phyloP scores from a whole-genome alignment of 441 rosid species.

The Brassica balearica region DNA sequence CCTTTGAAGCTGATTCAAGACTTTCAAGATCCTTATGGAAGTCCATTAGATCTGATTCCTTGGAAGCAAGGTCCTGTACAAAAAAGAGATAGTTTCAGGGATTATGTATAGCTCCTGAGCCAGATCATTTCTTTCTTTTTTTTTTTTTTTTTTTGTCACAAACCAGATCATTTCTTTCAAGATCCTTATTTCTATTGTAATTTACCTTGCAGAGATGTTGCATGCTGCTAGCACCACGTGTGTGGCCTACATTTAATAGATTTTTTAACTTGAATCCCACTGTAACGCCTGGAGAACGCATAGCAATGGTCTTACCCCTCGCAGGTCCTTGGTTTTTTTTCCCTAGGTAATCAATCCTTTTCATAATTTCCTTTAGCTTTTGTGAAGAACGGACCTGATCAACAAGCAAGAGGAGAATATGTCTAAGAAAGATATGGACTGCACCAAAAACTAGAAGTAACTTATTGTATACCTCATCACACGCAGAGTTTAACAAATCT shows the following conservation, averaged over 20 bases:
- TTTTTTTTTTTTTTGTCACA: too few species aligned
- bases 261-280: slow-evolving; percentile 95
- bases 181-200: too few species aligned
- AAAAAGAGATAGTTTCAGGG: slow-evolving; percentile 37
- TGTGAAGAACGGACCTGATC: slow-evolving; percentile 78
- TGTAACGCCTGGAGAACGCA: slow-evolving; percentile 74
- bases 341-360: slow-evolving; percentile 49
- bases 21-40: slow-evolving; percentile 83
- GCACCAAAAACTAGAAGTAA: not conserved
- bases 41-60: slow-evolving; percentile 75
- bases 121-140: not conserved
- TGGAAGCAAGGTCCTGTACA: slow-evolving; percentile 76
- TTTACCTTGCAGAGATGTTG: slow-evolving; percentile 95
- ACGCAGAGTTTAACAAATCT: not conserved
- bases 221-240: slow-evolving; percentile 85
- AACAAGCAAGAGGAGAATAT: slow-evolving; percentile 39
- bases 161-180: not conserved
- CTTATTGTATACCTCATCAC: not conserved
- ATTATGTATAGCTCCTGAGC: not conserved
- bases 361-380: slow-evolving; percentile 90
- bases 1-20: slow-evolving; percentile 93
- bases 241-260: slow-evolving; percentile 82
- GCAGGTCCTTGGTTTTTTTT: slow-evolving; percentile 90
- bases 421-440: slow-evolving; percentile 20
- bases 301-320: slow-evolving; percentile 58